phyloP scores from a whole-genome alignment of 2,329 filamentous ascomycete species.

The Xylaria sp. region DNA sequence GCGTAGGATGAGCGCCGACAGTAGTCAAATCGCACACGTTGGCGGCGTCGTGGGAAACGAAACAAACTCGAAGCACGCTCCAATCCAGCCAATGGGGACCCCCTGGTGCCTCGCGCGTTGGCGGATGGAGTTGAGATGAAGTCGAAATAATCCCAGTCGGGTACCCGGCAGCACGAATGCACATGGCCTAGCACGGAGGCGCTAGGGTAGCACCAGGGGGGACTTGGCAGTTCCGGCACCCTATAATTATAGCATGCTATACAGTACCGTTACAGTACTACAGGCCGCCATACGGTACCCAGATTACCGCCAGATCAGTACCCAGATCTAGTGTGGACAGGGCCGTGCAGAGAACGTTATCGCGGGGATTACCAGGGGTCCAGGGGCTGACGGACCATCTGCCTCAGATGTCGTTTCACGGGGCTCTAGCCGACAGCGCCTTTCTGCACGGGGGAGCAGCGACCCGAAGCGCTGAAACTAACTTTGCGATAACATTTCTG shows the following conservation, averaged over 20 bases:
- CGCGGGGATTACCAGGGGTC: conserved; percentile 20
- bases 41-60: conserved; percentile 42
- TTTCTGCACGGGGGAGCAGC: conserved; percentile 43
- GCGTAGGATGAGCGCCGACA: conserved; percentile 7
- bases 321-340: not conserved
- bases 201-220: conserved; percentile 34
- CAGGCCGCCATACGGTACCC: too few relatives aligned
- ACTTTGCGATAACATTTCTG: conserved; percentile 31
- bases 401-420: conserved; percentile 50
- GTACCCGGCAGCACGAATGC: not conserved
- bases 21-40: conserved; percentile 21
- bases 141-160: conserved; percentile 15
- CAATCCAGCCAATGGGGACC: conserved; percentile 37
- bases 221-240: conserved; percentile 28
- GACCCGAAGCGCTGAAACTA: conserved; percentile 49
- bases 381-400: conserved; percentile 41
- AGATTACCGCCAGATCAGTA: not conserved
- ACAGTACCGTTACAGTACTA: not conserved
- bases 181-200: conserved; percentile 32
- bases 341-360: not conserved
- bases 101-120: conserved; percentile 25
- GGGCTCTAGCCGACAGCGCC: conserved; percentile 22
- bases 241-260: conserved; percentile 5
- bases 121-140: conserved; percentile 43
- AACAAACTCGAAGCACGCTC: conserved; percentile 41